Evolutionary conservation across 345 rosid species (phyloP).

Genomic region (Linum trigynum): DNA sequence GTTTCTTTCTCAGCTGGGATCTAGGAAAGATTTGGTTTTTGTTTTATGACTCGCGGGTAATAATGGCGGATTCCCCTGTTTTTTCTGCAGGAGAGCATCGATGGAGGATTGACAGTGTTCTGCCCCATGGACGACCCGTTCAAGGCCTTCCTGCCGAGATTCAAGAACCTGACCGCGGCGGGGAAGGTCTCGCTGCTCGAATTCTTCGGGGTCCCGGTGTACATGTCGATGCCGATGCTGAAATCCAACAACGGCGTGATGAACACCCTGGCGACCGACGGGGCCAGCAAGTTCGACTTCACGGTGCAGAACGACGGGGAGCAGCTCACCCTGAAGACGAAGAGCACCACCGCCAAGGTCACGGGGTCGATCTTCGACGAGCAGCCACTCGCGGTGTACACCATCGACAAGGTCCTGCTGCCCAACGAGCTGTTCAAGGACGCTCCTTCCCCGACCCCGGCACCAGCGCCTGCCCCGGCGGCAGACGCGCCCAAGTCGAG

Average conservation of each 20-base stretch:
- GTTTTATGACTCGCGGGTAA: neutral
- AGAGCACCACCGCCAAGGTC: constrained; percentile 55
- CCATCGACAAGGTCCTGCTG: constrained; percentile 57
- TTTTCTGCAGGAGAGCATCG: constrained; percentile 50
- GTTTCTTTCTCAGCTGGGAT: neutral
- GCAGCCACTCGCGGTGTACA: constrained; percentile 70
- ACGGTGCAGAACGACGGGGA: constrained; percentile 81
- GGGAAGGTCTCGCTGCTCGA: constrained; percentile 62
- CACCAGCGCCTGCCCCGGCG: constrained; percentile 70
- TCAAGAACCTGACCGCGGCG: constrained; percentile 67
- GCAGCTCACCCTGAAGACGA: constrained; percentile 62
- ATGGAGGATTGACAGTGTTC: constrained; percentile 92
- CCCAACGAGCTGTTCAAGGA: constrained; percentile 72
- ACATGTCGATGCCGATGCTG: constrained; percentile 62
- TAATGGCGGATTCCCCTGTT: neutral
- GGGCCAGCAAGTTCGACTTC: constrained; percentile 65
- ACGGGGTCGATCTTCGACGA: constrained; percentile 59
- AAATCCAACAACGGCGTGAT: constrained; percentile 74
- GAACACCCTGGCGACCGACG: constrained; percentile 92
- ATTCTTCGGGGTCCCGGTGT: constrained; percentile 63
- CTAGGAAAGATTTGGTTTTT: neutral
- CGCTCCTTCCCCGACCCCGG: constrained; percentile 52
- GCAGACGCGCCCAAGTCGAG: constrained; percentile 58
- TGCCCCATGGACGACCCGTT: constrained; percentile 87
- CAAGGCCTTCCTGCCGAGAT: constrained; percentile 70